Percentiles rank a stretch among this genome's conserved stretches.
These are phyloP conservation scores for Takashimella tepidaria DNA, from an alignment of 1,284 basidiomycete species.

Conservation along the genomic window DNA sequence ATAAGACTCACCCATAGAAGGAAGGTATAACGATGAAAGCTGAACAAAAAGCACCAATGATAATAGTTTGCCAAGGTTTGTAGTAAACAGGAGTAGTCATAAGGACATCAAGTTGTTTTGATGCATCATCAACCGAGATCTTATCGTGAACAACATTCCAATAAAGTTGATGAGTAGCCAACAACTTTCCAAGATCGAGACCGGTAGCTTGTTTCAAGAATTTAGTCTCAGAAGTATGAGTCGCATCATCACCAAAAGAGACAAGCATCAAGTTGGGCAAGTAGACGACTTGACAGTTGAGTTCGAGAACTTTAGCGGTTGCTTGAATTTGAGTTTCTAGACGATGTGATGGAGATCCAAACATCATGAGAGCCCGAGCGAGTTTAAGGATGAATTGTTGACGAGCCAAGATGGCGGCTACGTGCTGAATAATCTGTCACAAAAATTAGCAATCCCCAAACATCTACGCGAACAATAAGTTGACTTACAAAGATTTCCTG, in stretches of 20 bases:
- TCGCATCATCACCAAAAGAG: slow-evolving; percentile 74
- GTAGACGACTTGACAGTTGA: slow-evolving; percentile 78
- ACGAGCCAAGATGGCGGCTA: slow-evolving; percentile 76
- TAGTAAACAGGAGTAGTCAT: slow-evolving; percentile 65
- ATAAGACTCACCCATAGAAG: slow-evolving; percentile 36
- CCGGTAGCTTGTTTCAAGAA: slow-evolving; percentile 71
- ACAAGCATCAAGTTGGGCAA: slow-evolving; percentile 77
- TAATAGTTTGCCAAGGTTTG: slow-evolving; percentile 59
- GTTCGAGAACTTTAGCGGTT: slow-evolving; percentile 77
- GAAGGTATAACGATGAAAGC: slow-evolving; percentile 61
- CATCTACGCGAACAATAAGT: neutral
- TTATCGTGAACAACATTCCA: slow-evolving; percentile 87
- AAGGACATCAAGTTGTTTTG: slow-evolving; percentile 63
- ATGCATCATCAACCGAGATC: slow-evolving; percentile 74
- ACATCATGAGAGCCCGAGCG: slow-evolving; percentile 89
- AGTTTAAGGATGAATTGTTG: slow-evolving; percentile 90
- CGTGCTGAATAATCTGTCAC: slow-evolving; percentile 75
- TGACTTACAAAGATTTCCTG: slow-evolving; percentile 67
- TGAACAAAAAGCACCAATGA: slow-evolving; percentile 78
- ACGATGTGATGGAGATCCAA: slow-evolving; percentile 83
- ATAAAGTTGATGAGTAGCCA: slow-evolving; percentile 70
- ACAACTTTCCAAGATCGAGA: slow-evolving; percentile 71
- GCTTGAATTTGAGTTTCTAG: slow-evolving; percentile 81
- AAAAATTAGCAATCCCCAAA: neutral
- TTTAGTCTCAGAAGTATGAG: slow-evolving; percentile 80